Percentiles rank a stretch among this genome's conserved stretches.
phyloP scores from a whole-genome alignment of 139 green algal genomes.

The Raphidocelis subcapitata region DNA sequence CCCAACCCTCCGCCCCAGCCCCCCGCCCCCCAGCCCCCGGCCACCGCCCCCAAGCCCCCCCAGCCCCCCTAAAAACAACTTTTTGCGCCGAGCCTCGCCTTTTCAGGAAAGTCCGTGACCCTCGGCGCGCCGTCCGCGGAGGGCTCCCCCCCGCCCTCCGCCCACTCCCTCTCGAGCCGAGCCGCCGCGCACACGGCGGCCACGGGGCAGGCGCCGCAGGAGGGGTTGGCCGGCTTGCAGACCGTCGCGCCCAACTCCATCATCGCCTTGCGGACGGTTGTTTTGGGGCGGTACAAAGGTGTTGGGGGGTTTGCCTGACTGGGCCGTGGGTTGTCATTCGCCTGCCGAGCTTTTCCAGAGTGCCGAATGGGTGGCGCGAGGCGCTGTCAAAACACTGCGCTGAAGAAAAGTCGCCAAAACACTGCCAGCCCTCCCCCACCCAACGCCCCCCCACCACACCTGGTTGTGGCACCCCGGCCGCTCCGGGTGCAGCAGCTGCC shows the following conservation, averaged over 20 bases:
- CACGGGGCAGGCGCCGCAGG: conserved; percentile 77
- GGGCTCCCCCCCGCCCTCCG: conserved; percentile 1
- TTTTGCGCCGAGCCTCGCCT: conserved; percentile 7
- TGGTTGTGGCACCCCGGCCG: conserved; percentile 95
- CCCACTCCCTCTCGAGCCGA: neutral
- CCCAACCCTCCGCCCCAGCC: neutral
- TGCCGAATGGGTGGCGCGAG: neutral
- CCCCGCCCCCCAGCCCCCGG: neutral
- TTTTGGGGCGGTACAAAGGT: no score
- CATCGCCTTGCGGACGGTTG: conserved; percentile 63
- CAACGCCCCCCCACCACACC: conserved; percentile 15
- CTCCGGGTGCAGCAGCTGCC: conserved; percentile 57
- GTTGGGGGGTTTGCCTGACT: no score
- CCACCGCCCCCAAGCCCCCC: neutral
- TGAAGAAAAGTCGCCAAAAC: neutral
- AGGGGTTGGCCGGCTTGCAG: conserved; percentile 71
- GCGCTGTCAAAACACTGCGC: neutral
- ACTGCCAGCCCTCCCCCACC: neutral
- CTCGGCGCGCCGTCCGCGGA: conserved; percentile 14
- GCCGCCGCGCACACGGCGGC: conserved; percentile 44
- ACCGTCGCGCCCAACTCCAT: conserved; percentile 96
- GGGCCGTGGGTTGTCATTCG: neutral
- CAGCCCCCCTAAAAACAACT: no score
- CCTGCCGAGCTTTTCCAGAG: neutral
- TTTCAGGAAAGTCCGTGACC: conserved; percentile 53